Percentiles rank a stretch among this genome's conserved stretches.
Evolutionary conservation across 148 eudicot species (phyloP).

Genomic region (Limonium bicolor): DNA sequence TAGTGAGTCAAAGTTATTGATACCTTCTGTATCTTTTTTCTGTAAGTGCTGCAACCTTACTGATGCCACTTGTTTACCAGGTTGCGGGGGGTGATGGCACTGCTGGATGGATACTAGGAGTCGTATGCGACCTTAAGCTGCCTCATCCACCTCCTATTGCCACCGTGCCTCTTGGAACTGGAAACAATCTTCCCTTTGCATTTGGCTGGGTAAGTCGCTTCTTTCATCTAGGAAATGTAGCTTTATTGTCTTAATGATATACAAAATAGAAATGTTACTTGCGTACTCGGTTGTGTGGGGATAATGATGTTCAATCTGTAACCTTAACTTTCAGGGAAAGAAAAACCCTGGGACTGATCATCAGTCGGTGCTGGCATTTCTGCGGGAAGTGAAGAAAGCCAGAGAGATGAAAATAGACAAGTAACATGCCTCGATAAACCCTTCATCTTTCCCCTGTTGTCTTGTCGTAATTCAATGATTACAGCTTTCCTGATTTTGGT

Average conservation of each 20-base stretch:
- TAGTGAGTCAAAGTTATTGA: slow-evolving; percentile 32
- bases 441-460: not conserved
- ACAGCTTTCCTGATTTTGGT: no score
- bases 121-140: slow-evolving; percentile 73
- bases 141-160: slow-evolving; percentile 87
- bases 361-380: slow-evolving; percentile 46
- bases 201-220: slow-evolving; percentile 78
- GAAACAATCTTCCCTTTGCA: slow-evolving; percentile 93
- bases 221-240: not conserved
- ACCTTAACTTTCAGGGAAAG: slow-evolving; percentile 53
- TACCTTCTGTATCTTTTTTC: not conserved
- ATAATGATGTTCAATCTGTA: no score
- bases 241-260: not conserved
- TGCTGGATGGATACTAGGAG: slow-evolving; percentile 98
- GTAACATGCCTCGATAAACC: slow-evolving; percentile 16
- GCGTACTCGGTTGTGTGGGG: not conserved
- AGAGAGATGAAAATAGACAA: slow-evolving; percentile 92
- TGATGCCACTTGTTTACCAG: slow-evolving; percentile 19
- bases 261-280: not conserved
- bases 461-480: no score
- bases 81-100: slow-evolving; percentile 99
- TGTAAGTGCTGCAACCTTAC: not conserved
- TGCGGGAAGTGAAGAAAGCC: slow-evolving; percentile 53
- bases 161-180: slow-evolving; percentile 90
- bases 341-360: slow-evolving; percentile 81